These are phyloP conservation scores for Apiotrichum porosum DNA, from an alignment of 1,284 basidiomycete genomes.

Conservation along the genomic window DNA sequence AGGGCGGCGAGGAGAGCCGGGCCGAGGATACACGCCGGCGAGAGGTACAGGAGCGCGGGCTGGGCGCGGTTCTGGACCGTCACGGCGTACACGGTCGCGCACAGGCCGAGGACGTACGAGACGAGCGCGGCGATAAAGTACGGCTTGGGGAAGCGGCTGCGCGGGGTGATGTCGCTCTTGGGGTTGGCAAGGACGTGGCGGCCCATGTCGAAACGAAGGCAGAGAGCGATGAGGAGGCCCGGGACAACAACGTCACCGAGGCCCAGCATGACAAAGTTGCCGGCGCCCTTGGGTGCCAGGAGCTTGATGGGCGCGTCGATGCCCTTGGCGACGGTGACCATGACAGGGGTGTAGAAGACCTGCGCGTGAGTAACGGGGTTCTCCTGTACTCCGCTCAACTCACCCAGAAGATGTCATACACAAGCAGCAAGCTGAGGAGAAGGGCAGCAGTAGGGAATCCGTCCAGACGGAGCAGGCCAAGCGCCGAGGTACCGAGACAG, in stretches of 20 bases:
- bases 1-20: conserved; percentile 42
- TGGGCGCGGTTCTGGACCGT: conserved; percentile 74
- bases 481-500: conserved; percentile 75
- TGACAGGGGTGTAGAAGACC: conserved; percentile 51
- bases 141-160: conserved; percentile 57
- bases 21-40: conserved; percentile 54
- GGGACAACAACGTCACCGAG: conserved; percentile 64
- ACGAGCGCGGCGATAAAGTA: conserved; percentile 71
- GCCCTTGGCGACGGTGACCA: conserved; percentile 87
- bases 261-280: conserved; percentile 84
- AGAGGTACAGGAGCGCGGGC: conserved; percentile 85
- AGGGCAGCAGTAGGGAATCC: conserved; percentile 83
- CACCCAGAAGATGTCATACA: conserved; percentile 79
- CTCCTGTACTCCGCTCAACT: not conserved
- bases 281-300: conserved; percentile 64
- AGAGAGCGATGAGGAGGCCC: conserved; percentile 83
- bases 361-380: conserved; percentile 5
- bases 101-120: conserved; percentile 75
- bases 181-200: conserved; percentile 26
- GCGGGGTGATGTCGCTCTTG: conserved; percentile 28
- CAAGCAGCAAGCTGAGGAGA: conserved; percentile 71
- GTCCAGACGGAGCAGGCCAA: conserved; percentile 79
- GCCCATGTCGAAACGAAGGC: conserved; percentile 77
- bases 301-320: conserved; percentile 94
- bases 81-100: conserved; percentile 82